Conservation (phyloP, 2,329 filamentous ascomycete genomes). For the Setomelanomma holmii region DNA sequence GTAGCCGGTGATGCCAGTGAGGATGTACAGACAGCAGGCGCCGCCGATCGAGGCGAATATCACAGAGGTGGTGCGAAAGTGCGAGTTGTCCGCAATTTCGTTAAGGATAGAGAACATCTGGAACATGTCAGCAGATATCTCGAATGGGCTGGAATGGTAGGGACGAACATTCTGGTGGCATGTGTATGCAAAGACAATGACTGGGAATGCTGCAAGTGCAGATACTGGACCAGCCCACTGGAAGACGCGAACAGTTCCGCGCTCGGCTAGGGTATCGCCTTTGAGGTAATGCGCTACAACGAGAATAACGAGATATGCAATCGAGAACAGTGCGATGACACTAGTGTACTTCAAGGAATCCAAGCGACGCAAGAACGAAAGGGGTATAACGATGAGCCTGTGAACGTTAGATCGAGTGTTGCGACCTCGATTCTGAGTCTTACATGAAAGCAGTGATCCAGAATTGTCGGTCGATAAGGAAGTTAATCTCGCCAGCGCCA, state of each 20-base stretch:
- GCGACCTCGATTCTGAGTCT: constrained; percentile 21
- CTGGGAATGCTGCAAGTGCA: constrained; percentile 84
- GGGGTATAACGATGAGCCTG: constrained; percentile 88
- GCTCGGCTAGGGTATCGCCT: constrained; percentile 76
- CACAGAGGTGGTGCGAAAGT: constrained; percentile 77
- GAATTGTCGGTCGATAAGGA: constrained; percentile 88
- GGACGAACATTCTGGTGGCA: constrained; percentile 90
- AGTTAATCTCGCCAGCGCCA: constrained; percentile 68
- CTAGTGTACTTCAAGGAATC: constrained; percentile 99
- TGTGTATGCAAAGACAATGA: constrained; percentile 99
- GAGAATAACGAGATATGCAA: constrained; percentile 90
- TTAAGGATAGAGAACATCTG: constrained; percentile 99
- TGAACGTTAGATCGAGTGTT: constrained; percentile 14
- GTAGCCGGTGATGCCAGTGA: constrained; percentile 95
- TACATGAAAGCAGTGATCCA: constrained; percentile 98
- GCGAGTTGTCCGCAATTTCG: constrained; percentile 86
- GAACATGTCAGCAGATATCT: constrained; percentile 7
- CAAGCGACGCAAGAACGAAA: constrained; percentile 88
- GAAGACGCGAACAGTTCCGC: constrained; percentile 77
- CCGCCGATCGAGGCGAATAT: constrained; percentile 85
- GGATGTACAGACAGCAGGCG: constrained; percentile 83
- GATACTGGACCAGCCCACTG: constrained; percentile 80
- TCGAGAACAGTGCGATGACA: constrained; percentile 86
- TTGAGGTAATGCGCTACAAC: constrained; percentile 90
- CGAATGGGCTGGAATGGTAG: too few relatives aligned